Evolutionary conservation across 176 grass and related monocot genomes (phyloP).

Genomic region (Musa acuminata): DNA sequence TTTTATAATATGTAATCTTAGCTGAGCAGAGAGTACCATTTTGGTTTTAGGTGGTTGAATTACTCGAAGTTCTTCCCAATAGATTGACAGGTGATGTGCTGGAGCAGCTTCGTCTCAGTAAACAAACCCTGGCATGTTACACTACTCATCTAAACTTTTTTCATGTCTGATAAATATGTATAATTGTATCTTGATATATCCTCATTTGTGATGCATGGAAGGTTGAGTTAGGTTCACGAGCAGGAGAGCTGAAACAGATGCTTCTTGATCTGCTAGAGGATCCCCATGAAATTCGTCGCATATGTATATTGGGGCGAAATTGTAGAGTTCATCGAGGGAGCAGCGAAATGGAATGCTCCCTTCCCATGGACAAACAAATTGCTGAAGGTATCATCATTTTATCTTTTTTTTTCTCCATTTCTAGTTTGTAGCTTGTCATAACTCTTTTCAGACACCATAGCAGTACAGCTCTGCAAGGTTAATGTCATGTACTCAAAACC

Average conservation of each 20-base stretch:
- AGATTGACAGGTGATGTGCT: slow-evolving; percentile 81
- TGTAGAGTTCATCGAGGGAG: slow-evolving; percentile 51
- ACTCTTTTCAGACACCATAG: neutral
- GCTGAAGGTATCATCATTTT: slow-evolving; percentile 60
- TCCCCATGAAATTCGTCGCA: slow-evolving; percentile 85
- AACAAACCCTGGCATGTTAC: slow-evolving; percentile 66
- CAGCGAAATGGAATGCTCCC: slow-evolving; percentile 56
- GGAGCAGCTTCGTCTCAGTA: slow-evolving; percentile 94
- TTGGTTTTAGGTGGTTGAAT: slow-evolving; percentile 52
- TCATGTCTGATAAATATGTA: slow-evolving; percentile 13
- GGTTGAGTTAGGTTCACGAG: slow-evolving; percentile 92
- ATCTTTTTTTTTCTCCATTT: slow-evolving; percentile 3
- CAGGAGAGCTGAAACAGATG: slow-evolving; percentile 96
- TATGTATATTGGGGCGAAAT: slow-evolving; percentile 95
- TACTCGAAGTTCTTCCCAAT: slow-evolving; percentile 98
- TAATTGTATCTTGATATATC: slow-evolving; percentile 24
- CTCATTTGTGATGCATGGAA: slow-evolving; percentile 12
- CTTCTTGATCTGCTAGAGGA: slow-evolving; percentile 88
- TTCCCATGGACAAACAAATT: slow-evolving; percentile 78
- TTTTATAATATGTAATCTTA: no score
- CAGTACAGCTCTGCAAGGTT: neutral
- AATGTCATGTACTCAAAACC: neutral
- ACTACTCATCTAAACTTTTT: neutral
- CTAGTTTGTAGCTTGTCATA: neutral
- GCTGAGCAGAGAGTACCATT: neutral